Evolutionary conservation across 441 rosid species (phyloP).

Genomic region (Croton setiger): DNA sequence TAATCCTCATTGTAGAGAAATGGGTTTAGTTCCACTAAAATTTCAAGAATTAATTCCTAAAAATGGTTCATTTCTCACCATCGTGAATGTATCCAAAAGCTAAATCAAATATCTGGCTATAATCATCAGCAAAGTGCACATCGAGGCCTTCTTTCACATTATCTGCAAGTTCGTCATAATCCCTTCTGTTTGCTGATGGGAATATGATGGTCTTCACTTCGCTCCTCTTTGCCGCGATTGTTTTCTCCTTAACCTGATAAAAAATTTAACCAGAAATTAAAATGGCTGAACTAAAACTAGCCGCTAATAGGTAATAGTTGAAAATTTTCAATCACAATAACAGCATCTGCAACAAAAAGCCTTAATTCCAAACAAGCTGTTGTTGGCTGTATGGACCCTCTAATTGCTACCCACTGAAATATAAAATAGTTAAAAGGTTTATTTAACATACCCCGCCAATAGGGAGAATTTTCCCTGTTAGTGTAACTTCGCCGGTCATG

Average conservation of each 20-base stretch:
- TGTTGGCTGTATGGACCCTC: too few relatives aligned
- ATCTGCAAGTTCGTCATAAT: slow-evolving; percentile 65
- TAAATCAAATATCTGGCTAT: slow-evolving; percentile 49
- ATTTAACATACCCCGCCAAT: slow-evolving; percentile 78
- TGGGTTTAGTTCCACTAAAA: slow-evolving; percentile 1
- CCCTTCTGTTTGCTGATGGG: slow-evolving; percentile 76
- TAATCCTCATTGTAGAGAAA: slow-evolving; percentile 16
- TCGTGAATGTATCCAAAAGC: slow-evolving; percentile 45
- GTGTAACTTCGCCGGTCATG: slow-evolving; percentile 93
- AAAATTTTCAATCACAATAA: too few relatives aligned
- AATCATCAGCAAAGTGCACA: slow-evolving; percentile 76
- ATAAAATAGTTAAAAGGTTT: too few relatives aligned
- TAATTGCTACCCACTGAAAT: too few relatives aligned
- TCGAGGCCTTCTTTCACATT: slow-evolving; percentile 83
- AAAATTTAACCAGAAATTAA: not conserved
- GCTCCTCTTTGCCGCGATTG: slow-evolving; percentile 90
- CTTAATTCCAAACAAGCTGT: too few relatives aligned
- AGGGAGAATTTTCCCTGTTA: slow-evolving; percentile 84
- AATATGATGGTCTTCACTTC: slow-evolving; percentile 75
- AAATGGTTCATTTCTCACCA: slow-evolving; percentile 22
- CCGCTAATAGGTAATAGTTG: not conserved
- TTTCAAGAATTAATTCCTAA: slow-evolving; percentile 8
- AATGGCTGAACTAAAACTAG: not conserved
- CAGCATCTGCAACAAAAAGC: too few relatives aligned
- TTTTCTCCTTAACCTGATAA: slow-evolving; percentile 87